phyloP scores from a whole-genome alignment of 768 basidiomycete genomes.

The Lactarius psammicola region DNA sequence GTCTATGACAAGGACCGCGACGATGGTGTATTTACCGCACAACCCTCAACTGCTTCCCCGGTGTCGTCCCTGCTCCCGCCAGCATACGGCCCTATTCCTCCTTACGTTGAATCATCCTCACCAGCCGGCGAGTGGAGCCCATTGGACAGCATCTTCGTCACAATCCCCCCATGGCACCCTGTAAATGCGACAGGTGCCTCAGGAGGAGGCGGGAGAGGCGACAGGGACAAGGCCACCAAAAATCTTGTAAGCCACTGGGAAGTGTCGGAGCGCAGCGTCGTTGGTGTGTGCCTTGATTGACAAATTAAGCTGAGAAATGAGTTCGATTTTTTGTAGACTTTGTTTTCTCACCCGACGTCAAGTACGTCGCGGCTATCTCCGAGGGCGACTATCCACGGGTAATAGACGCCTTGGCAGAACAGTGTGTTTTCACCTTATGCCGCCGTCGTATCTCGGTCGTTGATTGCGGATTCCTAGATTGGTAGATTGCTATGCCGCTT shows the following conservation, averaged over 20 bases:
- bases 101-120: constrained; percentile 33
- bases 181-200: constrained; percentile 46
- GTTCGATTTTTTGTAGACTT: constrained; percentile 56
- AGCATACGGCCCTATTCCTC: constrained; percentile 30
- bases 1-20: constrained; percentile 91
- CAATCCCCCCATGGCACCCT: constrained; percentile 86
- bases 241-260: constrained; percentile 94
- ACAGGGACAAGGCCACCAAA: constrained; percentile 70
- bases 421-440: constrained; percentile 48
- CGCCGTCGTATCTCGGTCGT: background rate
- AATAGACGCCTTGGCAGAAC: constrained; percentile 83
- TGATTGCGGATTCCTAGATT: constrained; percentile 48
- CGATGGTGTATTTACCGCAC: constrained; percentile 70
- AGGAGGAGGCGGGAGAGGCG: constrained; percentile 31
- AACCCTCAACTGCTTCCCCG: constrained; percentile 46
- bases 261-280: constrained; percentile 65
- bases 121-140: constrained; percentile 69
- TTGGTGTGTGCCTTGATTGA: constrained; percentile 49
- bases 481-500: constrained; percentile 91
- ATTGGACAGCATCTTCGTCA: constrained; percentile 69
- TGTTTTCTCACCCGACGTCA: constrained; percentile 90
- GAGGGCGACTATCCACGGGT: constrained; percentile 92
- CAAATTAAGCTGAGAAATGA: background rate
- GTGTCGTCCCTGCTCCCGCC: constrained; percentile 29
- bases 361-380: constrained; percentile 83